Evolutionary conservation across 805 yeast species (phyloP), one percentile per base, ranked within the genome.

Genomic region (Kodamaea kakaduensis): DNA sequence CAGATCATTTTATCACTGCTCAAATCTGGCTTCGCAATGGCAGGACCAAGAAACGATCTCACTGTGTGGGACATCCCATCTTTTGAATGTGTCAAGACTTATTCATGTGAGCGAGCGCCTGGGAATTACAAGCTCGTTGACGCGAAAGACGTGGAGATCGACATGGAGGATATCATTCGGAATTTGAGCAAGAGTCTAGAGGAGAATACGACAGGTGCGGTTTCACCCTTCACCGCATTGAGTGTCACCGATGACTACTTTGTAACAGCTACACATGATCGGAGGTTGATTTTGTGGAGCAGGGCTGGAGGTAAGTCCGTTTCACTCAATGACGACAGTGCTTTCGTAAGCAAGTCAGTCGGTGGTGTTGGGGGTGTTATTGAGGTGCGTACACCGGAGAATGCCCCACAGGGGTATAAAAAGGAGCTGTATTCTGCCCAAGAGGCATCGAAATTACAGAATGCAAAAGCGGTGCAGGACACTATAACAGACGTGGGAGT

Each of bases 61-160:
- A 70, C 83, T 0, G 68, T 86, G 0, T 84, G 95, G 93, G 90
- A 85, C 49, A 67, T 84, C 9, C 78, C 85, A 6, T 67, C 71
- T 16, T 62, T 75, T 13, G 61, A 77, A 0, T 25, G 35, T 16
- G 10, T n/a, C 10, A 26, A 26, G 19, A 19, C 17, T 18, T 26
- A 26, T 15, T 26, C 29, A 12, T 15, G 29, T 17, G 13, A 25
- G 6, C 15, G 9, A 12, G 7, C 9, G 5, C 5, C 18, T 5
- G 29, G 12, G 12, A 18, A 12, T n/a, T 26, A 26, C 19, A 26
- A 26, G 29, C 12, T 26, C 5, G 29, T 16, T n/a, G 34, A 5
- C 19, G 29, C 25, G 13, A 29, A 32, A n/a, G 24, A 20, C 10
- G 18, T 29, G 10, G 24, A 32, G 17, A 32, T 30, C 24, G 17